Evolutionary conservation across 2,329 filamentous ascomycete species (phyloP), one percentile per base, ranked within the genome.

Genomic region (Fusarium sp.): DNA sequence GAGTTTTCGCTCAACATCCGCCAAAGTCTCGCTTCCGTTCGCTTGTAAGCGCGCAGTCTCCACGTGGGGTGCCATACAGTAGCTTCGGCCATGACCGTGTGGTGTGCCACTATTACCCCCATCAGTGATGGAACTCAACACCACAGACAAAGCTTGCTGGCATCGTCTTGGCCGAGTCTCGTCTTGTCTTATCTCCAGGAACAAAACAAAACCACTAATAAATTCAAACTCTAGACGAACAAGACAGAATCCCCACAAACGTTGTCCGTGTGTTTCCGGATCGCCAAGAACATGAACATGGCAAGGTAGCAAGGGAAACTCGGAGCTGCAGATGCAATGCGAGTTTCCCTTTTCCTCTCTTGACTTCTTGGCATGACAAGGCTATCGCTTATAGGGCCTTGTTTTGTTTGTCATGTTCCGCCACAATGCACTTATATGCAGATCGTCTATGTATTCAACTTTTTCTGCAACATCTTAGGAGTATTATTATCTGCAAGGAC

Each of bases 11-110:
- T 66, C 49, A 42, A 54, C 58, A 66, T 65, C 59, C 60, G 58
- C 52, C 56, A 41, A 52, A 49, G 32, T 51, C 42, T 68, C 65
- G 51, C 60, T 71, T 60, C 57, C 41, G 60, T 64, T 65, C 61
- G 44, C 59, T 56, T 63, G 65, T 71, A 74, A 75, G 73, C 71
- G 64, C 65, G 64, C 56, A 68, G 37, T 67, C 69, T 65, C 73
- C 73, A 75, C 73, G 71, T 75, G 73, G 72, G 70, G 66, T 69
- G 42, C 58, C 34, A 52, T 44, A 24, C 63, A 58, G 34, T 37
- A 37, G 18, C 34, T 64, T 70, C 73, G 73, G 73, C 59, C 71
- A 68, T 74, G 65, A 48, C 73, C 73, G 73, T 74, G 42, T 53
- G 65, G 58, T 37, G 49, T 42, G 49, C 14, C 49, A 24, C 32